Evolutionary conservation across 768 basidiomycete species (phyloP), one percentile per base, ranked within the genome.

Genomic region (Kwoniella pini): DNA sequence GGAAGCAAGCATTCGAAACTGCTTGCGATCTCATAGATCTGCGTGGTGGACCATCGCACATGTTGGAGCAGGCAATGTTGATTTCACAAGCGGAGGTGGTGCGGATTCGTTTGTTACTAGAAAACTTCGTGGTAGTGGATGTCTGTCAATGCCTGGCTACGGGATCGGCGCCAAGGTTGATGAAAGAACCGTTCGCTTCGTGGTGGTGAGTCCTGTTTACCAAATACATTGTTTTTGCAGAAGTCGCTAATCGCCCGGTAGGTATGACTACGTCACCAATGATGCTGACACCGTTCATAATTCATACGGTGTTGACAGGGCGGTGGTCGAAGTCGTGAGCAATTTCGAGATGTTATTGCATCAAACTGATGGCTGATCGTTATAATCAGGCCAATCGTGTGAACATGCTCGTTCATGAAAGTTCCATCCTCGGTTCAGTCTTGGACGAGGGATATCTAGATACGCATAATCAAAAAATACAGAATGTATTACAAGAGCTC

Each of bases 251-350:
- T 38, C 10, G 1, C 26, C n/a, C 27, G 6, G 6, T n/a, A 63
- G 61, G 61, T 63, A 49, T 36, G 61, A 63, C 24, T 63, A 45
- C 27, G 49, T 42, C 7, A 17, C 13, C 17, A 22, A 52, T 56
- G 49, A 45, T 11, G 22, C 26, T 19, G 61, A 63, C 17, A 56
- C 54, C 9, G 42, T 63, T n/a, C 61, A 63, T 27, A 46, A 42
- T 22, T 31, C 54, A 17, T 63, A 45, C 52, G 61, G 61, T 5
- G 40, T 57, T 24, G 61, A 63, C 24, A 48, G 61, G 31, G 61
- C 54, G n/a, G 28, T 63, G 39, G 27, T 63, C 13, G 61, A 63
- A 54, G 48, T 63, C 38, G 61, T 63, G 45, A 56, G 61, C 19
- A 6, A 17, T 13, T 42, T 11, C 12, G 19, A 57, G 17, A n/a